Evolutionary conservation across 179 eudicot species (phyloP).

Genomic region (Silene vulgaris): DNA sequence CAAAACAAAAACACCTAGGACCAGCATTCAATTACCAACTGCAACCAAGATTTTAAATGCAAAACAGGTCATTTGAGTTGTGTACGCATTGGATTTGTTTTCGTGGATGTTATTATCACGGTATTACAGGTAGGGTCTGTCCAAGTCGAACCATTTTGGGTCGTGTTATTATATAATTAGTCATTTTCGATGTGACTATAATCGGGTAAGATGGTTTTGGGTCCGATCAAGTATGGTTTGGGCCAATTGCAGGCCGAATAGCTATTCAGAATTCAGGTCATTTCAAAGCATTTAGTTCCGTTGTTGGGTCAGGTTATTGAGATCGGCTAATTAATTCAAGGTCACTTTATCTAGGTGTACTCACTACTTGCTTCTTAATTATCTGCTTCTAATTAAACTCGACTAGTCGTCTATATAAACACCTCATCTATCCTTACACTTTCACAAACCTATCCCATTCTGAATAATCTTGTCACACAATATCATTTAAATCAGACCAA

Average conservation of each 20-base stretch:
- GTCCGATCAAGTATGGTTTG: too few relatives aligned
- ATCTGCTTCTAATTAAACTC: background rate
- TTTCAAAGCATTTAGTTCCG: too few relatives aligned
- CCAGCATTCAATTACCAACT: background rate
- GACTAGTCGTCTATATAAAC: background rate
- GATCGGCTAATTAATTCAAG: background rate
- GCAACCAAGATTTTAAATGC: background rate
- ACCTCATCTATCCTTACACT: background rate
- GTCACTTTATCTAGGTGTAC: background rate
- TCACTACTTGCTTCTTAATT: background rate
- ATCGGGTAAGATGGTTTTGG: too few relatives aligned
- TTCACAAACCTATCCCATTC: background rate
- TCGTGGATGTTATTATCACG: background rate
- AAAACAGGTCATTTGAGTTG: background rate
- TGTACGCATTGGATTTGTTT: background rate
- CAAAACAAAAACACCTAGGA: background rate
- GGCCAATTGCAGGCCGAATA: too few relatives aligned
- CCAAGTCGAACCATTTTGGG: background rate
- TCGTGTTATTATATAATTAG: too few relatives aligned
- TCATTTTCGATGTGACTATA: too few relatives aligned
- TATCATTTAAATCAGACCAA: background rate
- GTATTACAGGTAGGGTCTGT: background rate
- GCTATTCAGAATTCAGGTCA: too few relatives aligned
- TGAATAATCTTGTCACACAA: background rate
- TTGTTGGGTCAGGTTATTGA: background rate